A percentile compares a stretch with the other conserved stretches of the same genome.
Conservation (phyloP, 495 filamentous ascomycete species). For the Tuber brumale region DNA sequence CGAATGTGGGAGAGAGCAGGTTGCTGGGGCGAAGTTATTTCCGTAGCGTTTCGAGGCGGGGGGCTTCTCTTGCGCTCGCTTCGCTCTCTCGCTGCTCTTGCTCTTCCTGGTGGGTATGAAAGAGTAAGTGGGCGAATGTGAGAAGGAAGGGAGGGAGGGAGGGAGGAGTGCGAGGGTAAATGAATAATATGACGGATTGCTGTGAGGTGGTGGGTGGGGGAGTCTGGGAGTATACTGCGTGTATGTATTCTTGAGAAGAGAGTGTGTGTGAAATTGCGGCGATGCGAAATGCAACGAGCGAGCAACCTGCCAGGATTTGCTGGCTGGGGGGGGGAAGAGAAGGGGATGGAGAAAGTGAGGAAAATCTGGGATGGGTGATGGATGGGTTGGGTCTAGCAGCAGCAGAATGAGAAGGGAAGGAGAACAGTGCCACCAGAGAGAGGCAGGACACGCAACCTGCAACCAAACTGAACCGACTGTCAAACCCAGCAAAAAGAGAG, state of each 20-base stretch:
- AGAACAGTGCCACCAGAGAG: conserved; percentile 32
- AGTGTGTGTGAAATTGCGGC: conserved; percentile 25
- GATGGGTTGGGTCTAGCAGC: conserved; percentile 10
- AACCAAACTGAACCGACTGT: conserved; percentile 13
- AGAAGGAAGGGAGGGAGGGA: neutral
- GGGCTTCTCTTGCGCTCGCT: neutral
- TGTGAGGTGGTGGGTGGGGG: neutral
- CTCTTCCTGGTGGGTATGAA: neutral
- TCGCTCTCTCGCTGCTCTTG: neutral
- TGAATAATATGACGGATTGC: neutral
- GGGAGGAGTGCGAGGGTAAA: neutral
- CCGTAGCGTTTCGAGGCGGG: conserved; percentile 1
- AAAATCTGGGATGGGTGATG: conserved; percentile 13
- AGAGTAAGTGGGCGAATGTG: conserved; percentile 7
- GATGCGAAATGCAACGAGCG: conserved; percentile 19
- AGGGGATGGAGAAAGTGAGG: neutral
- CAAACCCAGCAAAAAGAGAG: conserved; percentile 3
- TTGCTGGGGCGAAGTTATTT: conserved; percentile 3
- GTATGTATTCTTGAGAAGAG: conserved; percentile 16
- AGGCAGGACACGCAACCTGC: conserved; percentile 35
- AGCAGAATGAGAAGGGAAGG: conserved; percentile 17
- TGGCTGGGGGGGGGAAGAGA: neutral
- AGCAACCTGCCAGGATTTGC: neutral
- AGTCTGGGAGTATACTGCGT: neutral
- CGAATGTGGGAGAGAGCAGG: neutral